Evolutionary conservation across 371 early-diverging fungal genomes (phyloP).

Genomic region (Mortierella sp.): DNA sequence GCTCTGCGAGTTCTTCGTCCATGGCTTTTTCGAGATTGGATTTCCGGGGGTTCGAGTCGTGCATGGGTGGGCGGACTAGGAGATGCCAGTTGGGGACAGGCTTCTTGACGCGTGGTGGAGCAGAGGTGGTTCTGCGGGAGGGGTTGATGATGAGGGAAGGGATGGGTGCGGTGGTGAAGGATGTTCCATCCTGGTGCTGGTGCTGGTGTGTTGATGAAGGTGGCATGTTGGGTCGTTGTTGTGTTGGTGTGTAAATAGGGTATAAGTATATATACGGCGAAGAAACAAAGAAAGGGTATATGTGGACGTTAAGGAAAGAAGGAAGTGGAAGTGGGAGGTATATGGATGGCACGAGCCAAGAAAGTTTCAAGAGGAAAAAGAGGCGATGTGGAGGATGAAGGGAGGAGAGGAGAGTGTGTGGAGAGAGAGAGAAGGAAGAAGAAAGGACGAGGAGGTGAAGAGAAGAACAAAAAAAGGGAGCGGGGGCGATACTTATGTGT

Average conservation of each 20-base stretch:
- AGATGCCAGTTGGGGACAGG: constrained; percentile 53
- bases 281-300: neutral
- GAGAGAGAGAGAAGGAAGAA: neutral
- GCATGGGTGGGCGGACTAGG: constrained; percentile 47
- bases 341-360: neutral
- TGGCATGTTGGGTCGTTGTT: neutral
- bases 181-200: neutral
- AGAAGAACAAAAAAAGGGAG: constrained; percentile 8
- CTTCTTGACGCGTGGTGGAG: constrained; percentile 29
- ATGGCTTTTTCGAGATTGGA: constrained; percentile 41
- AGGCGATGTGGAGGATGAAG: neutral
- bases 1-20: constrained; percentile 51
- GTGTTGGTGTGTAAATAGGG: neutral
- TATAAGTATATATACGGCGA: neutral
- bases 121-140: constrained; percentile 23
- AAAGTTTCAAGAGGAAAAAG: neutral
- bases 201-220: neutral
- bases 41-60: constrained; percentile 45
- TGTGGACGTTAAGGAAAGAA: neutral
- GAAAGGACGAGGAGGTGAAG: neutral
- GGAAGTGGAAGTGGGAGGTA: neutral
- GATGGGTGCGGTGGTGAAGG: neutral
- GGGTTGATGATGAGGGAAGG: constrained; percentile 33
- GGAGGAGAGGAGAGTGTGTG: neutral
- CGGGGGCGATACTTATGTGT: neutral